These are phyloP conservation scores for Eutypella sp. DNA, from an alignment of 2,329 filamentous ascomycete genomes.

Conservation along the genomic window DNA sequence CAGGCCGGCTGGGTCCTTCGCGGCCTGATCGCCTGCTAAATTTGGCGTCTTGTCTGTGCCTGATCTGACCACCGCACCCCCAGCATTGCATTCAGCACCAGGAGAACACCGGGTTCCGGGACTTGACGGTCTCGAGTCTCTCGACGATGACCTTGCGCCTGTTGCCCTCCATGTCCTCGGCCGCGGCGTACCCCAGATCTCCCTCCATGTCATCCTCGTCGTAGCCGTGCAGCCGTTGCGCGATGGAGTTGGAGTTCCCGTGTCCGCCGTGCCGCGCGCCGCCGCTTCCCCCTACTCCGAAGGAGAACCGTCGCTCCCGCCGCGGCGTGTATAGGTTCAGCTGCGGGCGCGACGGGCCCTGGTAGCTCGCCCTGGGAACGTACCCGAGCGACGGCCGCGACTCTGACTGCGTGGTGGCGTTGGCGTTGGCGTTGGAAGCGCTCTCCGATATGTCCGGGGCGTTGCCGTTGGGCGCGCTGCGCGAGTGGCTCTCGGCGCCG, in stretches of 20 bases:
- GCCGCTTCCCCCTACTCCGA: slow-evolving; percentile 40
- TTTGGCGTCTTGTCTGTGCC: neutral
- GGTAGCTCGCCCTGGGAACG: slow-evolving; percentile 31
- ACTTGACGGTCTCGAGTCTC: slow-evolving; percentile 91
- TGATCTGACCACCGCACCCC: neutral
- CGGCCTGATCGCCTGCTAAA: neutral
- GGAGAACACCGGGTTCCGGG: slow-evolving; percentile 90
- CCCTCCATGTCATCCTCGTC: slow-evolving; percentile 72
- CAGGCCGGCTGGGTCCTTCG: neutral
- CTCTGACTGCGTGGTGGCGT: slow-evolving; percentile 4
- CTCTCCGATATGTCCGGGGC: neutral
- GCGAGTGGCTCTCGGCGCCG: slow-evolving; percentile 17
- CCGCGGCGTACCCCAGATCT: slow-evolving; percentile 89
- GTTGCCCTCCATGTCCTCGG: slow-evolving; percentile 88
- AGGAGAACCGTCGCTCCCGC: slow-evolving; percentile 51
- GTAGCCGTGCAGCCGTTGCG: slow-evolving; percentile 45
- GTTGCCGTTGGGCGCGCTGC: slow-evolving; percentile 16
- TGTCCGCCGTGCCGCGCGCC: slow-evolving; percentile 40
- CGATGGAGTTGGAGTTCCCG: too few relatives aligned
- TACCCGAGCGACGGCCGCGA: slow-evolving; percentile 9
- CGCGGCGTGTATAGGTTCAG: slow-evolving; percentile 39
- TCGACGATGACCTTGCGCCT: slow-evolving; percentile 95
- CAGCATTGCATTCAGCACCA: slow-evolving; percentile 72
- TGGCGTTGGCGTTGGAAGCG: neutral
- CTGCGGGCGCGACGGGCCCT: slow-evolving; percentile 36